Evolutionary conservation across 1,139 yeast genomes (phyloP).

Genomic region (Yamadazyma aaseri): DNA sequence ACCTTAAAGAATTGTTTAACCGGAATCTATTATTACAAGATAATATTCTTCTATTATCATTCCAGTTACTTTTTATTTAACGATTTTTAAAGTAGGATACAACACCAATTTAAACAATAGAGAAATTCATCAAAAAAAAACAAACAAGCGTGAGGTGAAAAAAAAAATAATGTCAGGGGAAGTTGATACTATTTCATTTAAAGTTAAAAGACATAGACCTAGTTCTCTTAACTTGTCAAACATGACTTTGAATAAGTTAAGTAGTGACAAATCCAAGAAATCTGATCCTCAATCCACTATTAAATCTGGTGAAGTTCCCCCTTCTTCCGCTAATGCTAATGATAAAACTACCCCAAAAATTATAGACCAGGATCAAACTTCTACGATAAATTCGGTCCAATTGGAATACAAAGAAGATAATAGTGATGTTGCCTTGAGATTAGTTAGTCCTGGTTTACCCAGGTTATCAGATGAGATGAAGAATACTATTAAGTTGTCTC

Average conservation of each 20-base stretch:
- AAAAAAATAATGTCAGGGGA: slow-evolving; percentile 11
- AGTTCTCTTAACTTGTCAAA: slow-evolving; percentile 19
- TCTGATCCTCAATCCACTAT: neutral
- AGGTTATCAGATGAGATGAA: slow-evolving; percentile 47
- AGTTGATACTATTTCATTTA: slow-evolving; percentile 17
- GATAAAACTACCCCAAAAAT: neutral
- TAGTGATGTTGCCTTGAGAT: slow-evolving; percentile 33
- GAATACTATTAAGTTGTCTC: slow-evolving; percentile 44
- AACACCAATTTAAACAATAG: slow-evolving; percentile 1
- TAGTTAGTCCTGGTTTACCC: slow-evolving; percentile 51
- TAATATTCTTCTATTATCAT: neutral
- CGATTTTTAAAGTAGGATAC: neutral
- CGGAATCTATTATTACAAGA: neutral
- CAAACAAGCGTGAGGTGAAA: slow-evolving; percentile 3
- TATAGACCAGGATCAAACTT: neutral
- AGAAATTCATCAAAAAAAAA: slow-evolving; percentile 1
- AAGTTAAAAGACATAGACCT: slow-evolving; percentile 25
- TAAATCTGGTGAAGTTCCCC: neutral
- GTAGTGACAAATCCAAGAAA: slow-evolving; percentile 2
- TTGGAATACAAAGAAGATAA: slow-evolving; percentile 5
- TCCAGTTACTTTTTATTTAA: slow-evolving; percentile 2
- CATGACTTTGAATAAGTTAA: slow-evolving; percentile 8
- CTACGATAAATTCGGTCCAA: slow-evolving; percentile 1
- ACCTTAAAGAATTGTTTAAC: no score
- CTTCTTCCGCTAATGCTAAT: neutral